Percentiles rank a stretch among this genome's conserved stretches.
Evolutionary conservation across 1,284 basidiomycete genomes (phyloP).

Genomic region (Trichosporon sp.): DNA sequence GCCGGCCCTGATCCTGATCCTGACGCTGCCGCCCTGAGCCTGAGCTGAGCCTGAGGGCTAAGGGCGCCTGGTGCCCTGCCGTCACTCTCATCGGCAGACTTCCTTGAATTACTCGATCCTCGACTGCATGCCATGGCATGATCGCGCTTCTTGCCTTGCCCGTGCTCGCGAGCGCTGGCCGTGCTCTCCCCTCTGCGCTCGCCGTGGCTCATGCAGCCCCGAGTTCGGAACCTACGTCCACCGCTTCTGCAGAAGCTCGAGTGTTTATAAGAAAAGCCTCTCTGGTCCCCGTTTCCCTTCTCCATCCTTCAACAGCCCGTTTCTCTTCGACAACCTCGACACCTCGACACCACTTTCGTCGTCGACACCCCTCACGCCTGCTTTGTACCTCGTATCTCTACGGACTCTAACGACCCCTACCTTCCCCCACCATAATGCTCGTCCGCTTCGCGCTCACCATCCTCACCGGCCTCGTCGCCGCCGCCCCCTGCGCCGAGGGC

Average conservation of each 20-base stretch:
- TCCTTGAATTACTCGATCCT: conserved; percentile 1
- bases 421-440: conserved; percentile 5
- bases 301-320: background rate
- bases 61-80: background rate
- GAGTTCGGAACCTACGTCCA: background rate
- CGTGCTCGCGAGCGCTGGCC: no score
- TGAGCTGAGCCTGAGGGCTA: background rate
- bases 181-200: no score
- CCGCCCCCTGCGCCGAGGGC: conserved; percentile 15
- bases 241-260: background rate
- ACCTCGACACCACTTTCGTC: background rate
- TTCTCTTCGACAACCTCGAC: background rate
- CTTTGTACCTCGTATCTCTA: background rate
- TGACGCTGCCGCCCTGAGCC: background rate
- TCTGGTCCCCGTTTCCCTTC: background rate
- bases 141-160: background rate
- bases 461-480: conserved; percentile 18
- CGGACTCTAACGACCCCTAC: background rate
- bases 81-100: background rate
- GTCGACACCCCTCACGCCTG: background rate
- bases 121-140: background rate
- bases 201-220: background rate
- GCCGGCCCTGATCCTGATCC: background rate
- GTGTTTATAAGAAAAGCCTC: background rate
- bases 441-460: conserved; percentile 18